phyloP scores from a whole-genome alignment of 768 basidiomycete genomes.

The Trametes sanguinea region DNA sequence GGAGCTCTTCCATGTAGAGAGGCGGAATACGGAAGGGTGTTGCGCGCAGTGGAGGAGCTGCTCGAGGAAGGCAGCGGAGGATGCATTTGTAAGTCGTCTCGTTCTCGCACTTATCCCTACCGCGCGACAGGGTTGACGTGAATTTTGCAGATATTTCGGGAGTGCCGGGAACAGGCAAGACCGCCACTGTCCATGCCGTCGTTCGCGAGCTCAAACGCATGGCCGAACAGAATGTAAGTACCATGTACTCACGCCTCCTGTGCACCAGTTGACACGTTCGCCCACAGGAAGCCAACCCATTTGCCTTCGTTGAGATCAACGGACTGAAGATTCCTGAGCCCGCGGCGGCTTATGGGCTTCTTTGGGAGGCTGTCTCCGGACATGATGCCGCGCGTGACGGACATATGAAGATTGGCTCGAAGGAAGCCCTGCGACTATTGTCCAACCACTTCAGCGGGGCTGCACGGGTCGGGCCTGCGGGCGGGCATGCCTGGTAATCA shows the following conservation, averaged over 20 bases:
- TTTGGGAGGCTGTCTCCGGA: constrained; percentile 93
- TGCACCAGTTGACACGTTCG: too few species aligned
- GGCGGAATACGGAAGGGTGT: constrained; percentile 75
- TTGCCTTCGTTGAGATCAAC: constrained; percentile 97
- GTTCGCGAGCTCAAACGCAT: constrained; percentile 87
- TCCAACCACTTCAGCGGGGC: constrained; percentile 75
- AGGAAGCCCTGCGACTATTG: constrained; percentile 80
- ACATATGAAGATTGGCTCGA: constrained; percentile 66
- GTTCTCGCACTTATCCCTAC: not conserved
- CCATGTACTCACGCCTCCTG: too few species aligned
- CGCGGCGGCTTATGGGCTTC: constrained; percentile 83
- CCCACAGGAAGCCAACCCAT: constrained; percentile 84
- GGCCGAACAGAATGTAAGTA: constrained; percentile 74
- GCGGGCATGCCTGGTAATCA: constrained; percentile 80
- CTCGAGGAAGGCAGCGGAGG: constrained; percentile 93
- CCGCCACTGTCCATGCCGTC: constrained; percentile 94
- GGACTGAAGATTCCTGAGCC: constrained; percentile 93
- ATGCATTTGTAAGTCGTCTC: constrained; percentile 76
- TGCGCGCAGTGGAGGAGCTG: constrained; percentile 77
- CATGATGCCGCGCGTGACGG: constrained; percentile 65
- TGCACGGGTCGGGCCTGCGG: constrained; percentile 61
- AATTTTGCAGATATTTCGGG: constrained; percentile 82
- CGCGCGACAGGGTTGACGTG: not conserved
- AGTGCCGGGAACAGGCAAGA: constrained; percentile 98
- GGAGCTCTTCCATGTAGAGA: constrained; percentile 88